Base-by-base conservation (phyloP, 345 rosid genomes). In the Gossypium ekmanianum region DNA sequence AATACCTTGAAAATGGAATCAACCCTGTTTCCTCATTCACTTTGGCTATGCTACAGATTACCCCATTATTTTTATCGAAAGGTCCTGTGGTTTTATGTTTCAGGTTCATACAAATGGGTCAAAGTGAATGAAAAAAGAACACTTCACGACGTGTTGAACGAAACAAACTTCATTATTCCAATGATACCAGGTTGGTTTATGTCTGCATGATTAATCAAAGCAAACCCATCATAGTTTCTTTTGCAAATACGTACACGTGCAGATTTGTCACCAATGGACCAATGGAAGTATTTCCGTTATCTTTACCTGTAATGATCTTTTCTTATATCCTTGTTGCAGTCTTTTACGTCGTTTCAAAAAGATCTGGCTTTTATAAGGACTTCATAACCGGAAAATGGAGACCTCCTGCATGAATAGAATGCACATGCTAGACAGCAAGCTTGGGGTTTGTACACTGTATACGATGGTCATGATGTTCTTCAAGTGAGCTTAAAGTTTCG, bases 361-460 rank as follows among this genome's bases (percentile, higher is more conserved):
- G 80, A 61, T 88, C 97, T 26, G 80, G 82, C 82, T 88, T 87
- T 80, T 89, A 90, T 61, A 81, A 79, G 62, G 84, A 85, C 80
- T 91, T 94, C 84, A 84, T 47, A 57, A 82, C 89, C 18, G 97
- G 97, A 39, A 89, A 83, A 72, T 92, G 97, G 97, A 73, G 73
- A 58, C 84, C 81, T 72, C 87, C 85, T 2, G 54, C n/a, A 18
- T 70, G 22, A 51, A 17, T 27, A 2, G 71, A 48, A 48, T 16
- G 13, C 20, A 10, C 61, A n/a, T 29, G 47, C 45, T 52, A 27
- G 59, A 27, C 22, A 14, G 14, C 18, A 16, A 50, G 44, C 17
- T 14, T 7, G 3, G 34, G 58, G 71, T 47, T 66, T 47, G 4
- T 13, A 22, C 51, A 20, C 13, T 10, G 2, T 22, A 12, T 2